Base-by-base conservation (phyloP, 169 alveolate genomes). In the Plasmodium ovale region DNA sequence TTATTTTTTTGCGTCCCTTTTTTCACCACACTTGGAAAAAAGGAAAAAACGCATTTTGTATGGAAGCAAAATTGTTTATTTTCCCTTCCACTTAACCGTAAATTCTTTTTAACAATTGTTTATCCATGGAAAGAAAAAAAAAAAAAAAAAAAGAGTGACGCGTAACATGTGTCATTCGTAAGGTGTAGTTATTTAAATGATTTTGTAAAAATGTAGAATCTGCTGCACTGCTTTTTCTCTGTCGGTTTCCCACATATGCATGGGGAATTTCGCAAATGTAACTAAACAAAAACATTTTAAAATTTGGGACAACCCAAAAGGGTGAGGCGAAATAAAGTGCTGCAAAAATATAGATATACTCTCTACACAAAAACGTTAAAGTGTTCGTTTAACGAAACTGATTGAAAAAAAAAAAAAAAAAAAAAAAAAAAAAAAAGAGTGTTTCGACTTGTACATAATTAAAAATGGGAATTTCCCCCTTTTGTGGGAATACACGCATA, bases 51-150 rank as follows among this genome's bases (percentile, higher is more conserved):
- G 10, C 64, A 47, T 56, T 42, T 16, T 16, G 9, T 69, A 33
- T 27, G 64, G 19, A 69, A 35, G 64, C 0, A 69, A 6, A 44
- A 69, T 69, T 69, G 44, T 69, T 47, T 69, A 33, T 69, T 56
- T 59, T 23, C 47, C 25, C 35, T 65, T 58, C n/a, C n/a, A n/a
- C n/a, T n/a, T n/a, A n/a, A n/a, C n/a, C n/a, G n/a, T n/a, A n/a
- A n/a, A n/a, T 65, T 69, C 9, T 49, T 47, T 25, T 27, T 69
- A 42, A 53, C 16, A 69, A 69, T 47, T 44, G 19, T 69, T 44
- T 44, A 31, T 21, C 37, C 4, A 10, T 14, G 29, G 21, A 47
- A 44, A 69, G 56, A 5, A 14, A 35, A 64, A 44, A 44, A 29
- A 29, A 64, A 64, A 64, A 64, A 64, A 23, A 44, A 1, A 21